Evolutionary conservation across 192 early-diverging fungal species (phyloP), one percentile per base, ranked within the genome.

Genomic region (Coemansia sp.): DNA sequence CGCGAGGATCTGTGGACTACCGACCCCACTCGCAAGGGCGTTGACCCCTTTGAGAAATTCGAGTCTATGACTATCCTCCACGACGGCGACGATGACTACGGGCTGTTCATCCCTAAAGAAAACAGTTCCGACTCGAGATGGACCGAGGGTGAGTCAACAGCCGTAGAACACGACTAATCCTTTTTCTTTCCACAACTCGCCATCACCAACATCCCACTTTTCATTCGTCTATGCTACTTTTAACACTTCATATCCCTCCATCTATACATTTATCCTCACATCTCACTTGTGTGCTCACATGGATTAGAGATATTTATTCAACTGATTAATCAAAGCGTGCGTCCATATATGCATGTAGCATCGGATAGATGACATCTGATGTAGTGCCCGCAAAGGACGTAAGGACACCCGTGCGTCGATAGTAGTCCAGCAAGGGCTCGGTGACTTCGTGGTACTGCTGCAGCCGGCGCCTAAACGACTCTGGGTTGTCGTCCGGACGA

Each of bases 341-440:
- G 64, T 79, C 73, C 36, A 86, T 66, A 57, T 69, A 78, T 22
- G 60, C 65, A 24, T 79, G 57, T 63, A 98, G 90, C 85, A 94
- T 87, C 6, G 96, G 97, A 79, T 91, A 96, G 76, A 99, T 97
- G 73, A 93, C 88, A 65, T 97, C 97, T 16, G 94, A 96, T 8
- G 96, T 97, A 5, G 85, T 79, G 34, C 96, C 97, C 3, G 71
- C 54, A 68, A 95, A 90, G 60, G 85, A 89, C 16, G 87, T 73
- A 42, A 97, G 85, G 40, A 93, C 86, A 29, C 89, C 87, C 3
- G 79, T 71, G 18, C 76, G 63, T 22, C 73, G 66, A 71, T 97
- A 99, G 76, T 96, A 93, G n/a, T 94, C 89, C 51, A 96, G 80
- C 69, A 99, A 71, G 38, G 96, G 97, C 73, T 85, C 76, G 1